Conservation (phyloP, 768 basidiomycete species). For the Lactarius psammicola region DNA sequence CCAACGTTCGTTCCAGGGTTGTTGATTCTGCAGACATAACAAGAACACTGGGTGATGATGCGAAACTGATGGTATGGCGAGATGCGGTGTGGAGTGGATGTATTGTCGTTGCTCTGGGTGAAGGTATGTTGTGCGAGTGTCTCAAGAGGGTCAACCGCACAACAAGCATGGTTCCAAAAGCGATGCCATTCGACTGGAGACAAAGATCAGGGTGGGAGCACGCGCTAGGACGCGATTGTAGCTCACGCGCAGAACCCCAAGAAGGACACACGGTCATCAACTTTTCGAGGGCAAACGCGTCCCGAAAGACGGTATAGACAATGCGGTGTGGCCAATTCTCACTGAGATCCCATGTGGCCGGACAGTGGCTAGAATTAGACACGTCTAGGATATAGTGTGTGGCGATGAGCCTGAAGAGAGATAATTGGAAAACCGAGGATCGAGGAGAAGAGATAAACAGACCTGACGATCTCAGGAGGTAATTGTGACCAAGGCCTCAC, state of each 20-base stretch:
- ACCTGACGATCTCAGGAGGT: conserved; percentile 61
- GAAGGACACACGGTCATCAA: conserved; percentile 28
- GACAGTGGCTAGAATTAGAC: conserved; percentile 45
- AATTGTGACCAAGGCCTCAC: conserved; percentile 61
- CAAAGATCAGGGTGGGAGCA: conserved; percentile 23
- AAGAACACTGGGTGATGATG: conserved; percentile 52
- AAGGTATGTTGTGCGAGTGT: conserved; percentile 49
- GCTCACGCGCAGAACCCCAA: conserved; percentile 27
- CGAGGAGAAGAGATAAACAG: conserved; percentile 4
- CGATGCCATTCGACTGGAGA: conserved; percentile 61
- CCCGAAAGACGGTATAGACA: conserved; percentile 58
- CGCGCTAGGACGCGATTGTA: conserved; percentile 27
- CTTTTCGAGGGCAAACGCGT: conserved; percentile 30
- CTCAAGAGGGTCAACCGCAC: conserved; percentile 62
- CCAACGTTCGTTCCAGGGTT: conserved; percentile 50
- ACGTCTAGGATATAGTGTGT: conserved; percentile 57
- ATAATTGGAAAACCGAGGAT: background rate
- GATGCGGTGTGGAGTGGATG: conserved; percentile 30
- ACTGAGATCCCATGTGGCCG: conserved; percentile 47
- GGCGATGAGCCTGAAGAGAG: conserved; percentile 48
- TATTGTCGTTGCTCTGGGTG: conserved; percentile 37
- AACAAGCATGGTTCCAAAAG: conserved; percentile 67
- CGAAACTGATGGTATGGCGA: conserved; percentile 63
- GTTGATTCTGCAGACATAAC: conserved; percentile 71
- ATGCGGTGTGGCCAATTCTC: conserved; percentile 61